Evolutionary conservation across 805 yeast species (phyloP).

Genomic region (Metschnikowia kofuensis): DNA sequence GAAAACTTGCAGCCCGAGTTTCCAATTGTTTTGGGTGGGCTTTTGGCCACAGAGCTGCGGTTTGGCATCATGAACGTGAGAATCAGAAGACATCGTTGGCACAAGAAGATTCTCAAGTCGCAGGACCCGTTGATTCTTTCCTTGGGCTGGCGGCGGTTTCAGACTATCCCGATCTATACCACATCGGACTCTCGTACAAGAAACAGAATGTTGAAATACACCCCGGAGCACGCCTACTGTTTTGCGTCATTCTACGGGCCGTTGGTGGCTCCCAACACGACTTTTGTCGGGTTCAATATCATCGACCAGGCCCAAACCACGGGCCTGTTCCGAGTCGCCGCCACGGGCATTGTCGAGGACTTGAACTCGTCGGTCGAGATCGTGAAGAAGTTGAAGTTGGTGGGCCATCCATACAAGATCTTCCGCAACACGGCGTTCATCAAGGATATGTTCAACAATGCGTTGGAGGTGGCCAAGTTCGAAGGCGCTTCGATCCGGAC

Average conservation of each 20-base stretch:
- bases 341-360: slow-evolving; percentile 95
- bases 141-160: slow-evolving; percentile 98
- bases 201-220: slow-evolving; percentile 95
- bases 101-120: slow-evolving; percentile 88
- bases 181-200: slow-evolving; percentile 97
- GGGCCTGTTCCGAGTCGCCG: slow-evolving; percentile 90
- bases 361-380: slow-evolving; percentile 87
- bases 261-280: slow-evolving; percentile 93
- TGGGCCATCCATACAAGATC: slow-evolving; percentile 91
- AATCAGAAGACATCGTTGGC: slow-evolving; percentile 98
- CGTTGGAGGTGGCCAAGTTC: slow-evolving; percentile 93
- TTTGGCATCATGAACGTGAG: slow-evolving; percentile 92
- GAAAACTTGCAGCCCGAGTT: slow-evolving; percentile 81
- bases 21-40: slow-evolving; percentile 89
- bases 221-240: slow-evolving; percentile 98
- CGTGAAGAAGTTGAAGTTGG: slow-evolving; percentile 91
- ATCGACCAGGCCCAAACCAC: slow-evolving; percentile 83
- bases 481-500: slow-evolving; percentile 98
- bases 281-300: slow-evolving; percentile 91
- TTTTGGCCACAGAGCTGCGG: slow-evolving; percentile 84
- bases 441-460: slow-evolving; percentile 91
- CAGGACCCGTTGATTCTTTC: slow-evolving; percentile 94
- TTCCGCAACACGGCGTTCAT: slow-evolving; percentile 96
- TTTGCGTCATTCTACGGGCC: slow-evolving; percentile 97
- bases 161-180: slow-evolving; percentile 91